Evolutionary conservation across 805 yeast genomes (phyloP), one percentile per base, ranked within the genome.

Genomic region (Kuraishia capsulata): DNA sequence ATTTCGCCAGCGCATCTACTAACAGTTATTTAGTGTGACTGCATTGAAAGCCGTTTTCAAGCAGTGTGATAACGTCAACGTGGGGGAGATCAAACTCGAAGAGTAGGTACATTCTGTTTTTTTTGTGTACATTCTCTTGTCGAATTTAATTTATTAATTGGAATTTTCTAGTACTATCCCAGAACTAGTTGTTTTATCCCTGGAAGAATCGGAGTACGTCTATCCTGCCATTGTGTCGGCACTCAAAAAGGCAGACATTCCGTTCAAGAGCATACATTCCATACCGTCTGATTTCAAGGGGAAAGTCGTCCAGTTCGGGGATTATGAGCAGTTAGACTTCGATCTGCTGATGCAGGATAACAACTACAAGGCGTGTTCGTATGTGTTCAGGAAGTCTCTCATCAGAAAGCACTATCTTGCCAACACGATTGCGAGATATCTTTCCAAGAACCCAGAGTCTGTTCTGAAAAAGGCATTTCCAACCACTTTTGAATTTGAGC

Each of bases 381-480:
- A 86, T 56, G 76, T 88, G 31, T 90, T 83, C 57, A 69, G 98
- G 48, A 92, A 92, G 54, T 96, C 90, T 0, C 61, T 92, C 39
- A 92, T 90, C 36, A 71, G 98, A 44, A 92, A 92, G 56, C 95
- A 92, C 57, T 89, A 78, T 50, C 63, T 92, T 43, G 76, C 92
- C n/a, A 80, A 86, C 50, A 84, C 95, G 0, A 71, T 92, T n/a
- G 81, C 76, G 37, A 73, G 76, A 41, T 89, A 73, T 49, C 62
- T 64, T 3, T 85, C 81, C 6, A 92, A 92, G 53, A 60, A 88
- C 51, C 95, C 96, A 1, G 57, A 61, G 0, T 77, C 89, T 1
- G 62, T 77, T 1, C 64, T 92, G 39, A 61, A 55, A 2, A 49
- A 44, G 1, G 76, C 92, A 2, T 78, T 76, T 43, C 90, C 97